These are phyloP conservation scores for Collybia sordida DNA, from an alignment of 768 basidiomycete genomes.

Conservation along the genomic window DNA sequence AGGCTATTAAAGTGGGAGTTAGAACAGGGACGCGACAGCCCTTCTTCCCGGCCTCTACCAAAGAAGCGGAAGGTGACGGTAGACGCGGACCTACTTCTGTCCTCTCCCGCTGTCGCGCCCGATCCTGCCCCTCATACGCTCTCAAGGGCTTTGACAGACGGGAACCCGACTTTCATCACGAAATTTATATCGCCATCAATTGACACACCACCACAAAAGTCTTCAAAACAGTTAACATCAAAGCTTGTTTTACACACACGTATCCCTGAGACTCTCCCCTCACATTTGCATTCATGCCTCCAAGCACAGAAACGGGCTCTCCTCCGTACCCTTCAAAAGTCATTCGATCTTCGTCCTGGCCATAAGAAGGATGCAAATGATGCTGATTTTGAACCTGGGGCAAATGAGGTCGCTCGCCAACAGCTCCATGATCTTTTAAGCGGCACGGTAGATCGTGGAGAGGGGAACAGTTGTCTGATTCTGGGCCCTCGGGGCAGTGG, in stretches of 20 bases:
- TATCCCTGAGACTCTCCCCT: constrained; percentile 30
- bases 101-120: too few relatives aligned
- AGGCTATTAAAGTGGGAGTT: too few relatives aligned
- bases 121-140: too few relatives aligned
- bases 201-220: not conserved
- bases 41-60: too few relatives aligned
- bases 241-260: constrained; percentile 16
- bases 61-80: too few relatives aligned
- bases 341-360: constrained; percentile 4
- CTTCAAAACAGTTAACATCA: constrained; percentile 10
- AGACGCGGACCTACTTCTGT: too few relatives aligned
- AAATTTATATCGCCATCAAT: not conserved
- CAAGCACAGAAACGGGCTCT: constrained; percentile 59
- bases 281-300: constrained; percentile 44
- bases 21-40: too few relatives aligned
- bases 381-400: constrained; percentile 30
- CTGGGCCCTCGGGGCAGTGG: constrained; percentile 86
- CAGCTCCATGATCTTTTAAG: constrained; percentile 64
- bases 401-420: constrained; percentile 52
- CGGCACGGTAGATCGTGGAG: constrained; percentile 77
- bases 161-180: not conserved
- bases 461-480: constrained; percentile 92
- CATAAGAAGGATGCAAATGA: constrained; percentile 14
- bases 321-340: constrained; percentile 41
- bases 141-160: too few relatives aligned